Percentiles rank a stretch among this genome's conserved stretches.
Conservation (phyloP, 1,284 basidiomycete genomes). For the Porogramme epimiltina region DNA sequence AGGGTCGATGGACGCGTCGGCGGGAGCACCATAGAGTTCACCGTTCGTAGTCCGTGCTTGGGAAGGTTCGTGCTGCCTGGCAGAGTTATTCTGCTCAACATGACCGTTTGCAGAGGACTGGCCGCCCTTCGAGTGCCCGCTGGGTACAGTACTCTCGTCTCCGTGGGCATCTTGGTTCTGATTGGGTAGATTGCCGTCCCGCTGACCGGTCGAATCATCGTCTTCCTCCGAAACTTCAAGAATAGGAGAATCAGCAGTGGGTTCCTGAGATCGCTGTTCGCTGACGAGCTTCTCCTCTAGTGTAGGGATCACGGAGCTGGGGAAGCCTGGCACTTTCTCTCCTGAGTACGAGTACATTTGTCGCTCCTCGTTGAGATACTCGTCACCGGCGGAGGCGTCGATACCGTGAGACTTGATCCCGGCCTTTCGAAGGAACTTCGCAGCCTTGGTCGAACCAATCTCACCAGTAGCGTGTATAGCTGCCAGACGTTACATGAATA, state of each 20-base stretch:
- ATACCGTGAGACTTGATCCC: conserved; percentile 42
- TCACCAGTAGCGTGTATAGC: conserved; percentile 46
- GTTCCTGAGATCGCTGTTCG: conserved; percentile 36
- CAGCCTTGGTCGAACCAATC: conserved; percentile 35
- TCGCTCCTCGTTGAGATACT: conserved; percentile 51
- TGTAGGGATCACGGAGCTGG: conserved; percentile 68
- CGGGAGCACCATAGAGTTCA: conserved; percentile 54
- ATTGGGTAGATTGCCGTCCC: too few relatives aligned
- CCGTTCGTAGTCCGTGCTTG: conserved; percentile 44
- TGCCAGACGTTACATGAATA: conserved; percentile 25
- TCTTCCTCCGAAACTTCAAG: conserved; percentile 18
- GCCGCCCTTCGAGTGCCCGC: too few relatives aligned
- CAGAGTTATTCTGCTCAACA: conserved; percentile 14
- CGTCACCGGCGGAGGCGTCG: conserved; percentile 42
- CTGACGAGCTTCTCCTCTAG: conserved; percentile 69
- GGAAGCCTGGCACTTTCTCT: conserved; percentile 56
- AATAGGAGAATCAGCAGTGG: conserved; percentile 39
- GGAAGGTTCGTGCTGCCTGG: conserved; percentile 25
- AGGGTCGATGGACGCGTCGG: conserved; percentile 47
- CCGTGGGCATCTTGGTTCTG: too few relatives aligned
- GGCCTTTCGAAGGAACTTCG: conserved; percentile 43
- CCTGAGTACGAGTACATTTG: conserved; percentile 57
- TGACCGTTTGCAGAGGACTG: conserved; percentile 3
- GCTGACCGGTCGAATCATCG: too few relatives aligned
- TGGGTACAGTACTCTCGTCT: too few relatives aligned